Percentiles rank a stretch among this genome's conserved stretches.
phyloP scores from a whole-genome alignment of 306 rosid species.

The Arachis hypogaea region DNA sequence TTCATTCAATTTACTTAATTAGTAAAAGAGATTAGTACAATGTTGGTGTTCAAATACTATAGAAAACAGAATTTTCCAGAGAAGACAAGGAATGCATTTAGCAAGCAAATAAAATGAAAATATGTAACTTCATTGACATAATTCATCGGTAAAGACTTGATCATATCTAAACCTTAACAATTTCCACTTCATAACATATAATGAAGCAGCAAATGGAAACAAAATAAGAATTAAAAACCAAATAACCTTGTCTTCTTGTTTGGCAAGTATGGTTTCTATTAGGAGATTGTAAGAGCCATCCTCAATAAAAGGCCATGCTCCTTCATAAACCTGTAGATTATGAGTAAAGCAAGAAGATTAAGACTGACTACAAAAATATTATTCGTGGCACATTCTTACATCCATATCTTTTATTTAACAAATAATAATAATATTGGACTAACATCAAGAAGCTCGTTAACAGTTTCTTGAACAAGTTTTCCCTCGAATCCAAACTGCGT shows the following conservation, averaged over 20 bases:
- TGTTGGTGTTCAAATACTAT: background rate
- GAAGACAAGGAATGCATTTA: background rate
- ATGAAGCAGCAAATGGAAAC: slow-evolving; percentile 5
- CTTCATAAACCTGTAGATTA: slow-evolving; percentile 50
- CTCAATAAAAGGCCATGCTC: slow-evolving; percentile 59
- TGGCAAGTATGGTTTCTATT: slow-evolving; percentile 47
- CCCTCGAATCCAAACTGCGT: slow-evolving; percentile 36
- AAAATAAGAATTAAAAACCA: background rate
- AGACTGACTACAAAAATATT: background rate
- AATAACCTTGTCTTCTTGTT: slow-evolving; percentile 43
- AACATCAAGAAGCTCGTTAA: slow-evolving; percentile 48
- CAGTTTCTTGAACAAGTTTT: slow-evolving; percentile 32
- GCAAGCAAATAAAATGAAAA: background rate
- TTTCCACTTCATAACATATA: too few species aligned
- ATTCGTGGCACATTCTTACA: background rate
- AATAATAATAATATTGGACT: background rate
- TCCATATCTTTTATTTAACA: background rate
- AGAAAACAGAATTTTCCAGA: background rate
- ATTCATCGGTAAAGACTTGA: too few species aligned
- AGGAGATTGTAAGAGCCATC: slow-evolving; percentile 47
- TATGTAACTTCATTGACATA: background rate
- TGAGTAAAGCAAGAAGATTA: background rate
- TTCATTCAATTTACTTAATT: background rate
- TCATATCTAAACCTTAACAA: too few species aligned
- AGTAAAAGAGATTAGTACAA: too few species aligned